A percentile compares a stretch with the other conserved stretches of the same genome.
Conservation (phyloP, 495 filamentous ascomycete genomes). For the Podospora anserina region DNA sequence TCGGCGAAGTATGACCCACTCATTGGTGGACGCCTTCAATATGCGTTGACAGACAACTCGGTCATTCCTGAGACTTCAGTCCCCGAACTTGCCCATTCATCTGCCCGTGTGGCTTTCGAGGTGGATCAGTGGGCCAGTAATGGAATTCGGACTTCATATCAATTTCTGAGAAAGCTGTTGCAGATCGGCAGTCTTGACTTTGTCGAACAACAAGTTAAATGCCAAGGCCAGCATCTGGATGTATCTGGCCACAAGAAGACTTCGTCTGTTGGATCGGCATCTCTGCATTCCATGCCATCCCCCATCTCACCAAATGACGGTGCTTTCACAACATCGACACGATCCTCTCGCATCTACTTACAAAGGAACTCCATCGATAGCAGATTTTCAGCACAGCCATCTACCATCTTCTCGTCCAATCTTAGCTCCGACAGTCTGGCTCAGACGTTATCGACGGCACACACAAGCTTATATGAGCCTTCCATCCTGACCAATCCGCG, state of each 20-base stretch:
- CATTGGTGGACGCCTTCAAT: slow-evolving; percentile 29
- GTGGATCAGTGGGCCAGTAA: slow-evolving; percentile 31
- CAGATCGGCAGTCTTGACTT: slow-evolving; percentile 36
- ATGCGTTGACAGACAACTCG: slow-evolving; percentile 30
- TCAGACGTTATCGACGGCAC: slow-evolving; percentile 26
- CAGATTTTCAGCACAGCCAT: slow-evolving; percentile 19
- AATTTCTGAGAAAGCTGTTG: slow-evolving; percentile 29
- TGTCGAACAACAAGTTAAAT: slow-evolving; percentile 14
- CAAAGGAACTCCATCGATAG: slow-evolving; percentile 25
- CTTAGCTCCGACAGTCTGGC: slow-evolving; percentile 29
- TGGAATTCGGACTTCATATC: slow-evolving; percentile 29
- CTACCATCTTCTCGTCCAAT: slow-evolving; percentile 23
- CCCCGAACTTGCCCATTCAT: slow-evolving; percentile 28
- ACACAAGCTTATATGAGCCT: slow-evolving; percentile 27
- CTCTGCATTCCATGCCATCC: neutral
- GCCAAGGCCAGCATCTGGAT: neutral
- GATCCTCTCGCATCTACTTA: slow-evolving; percentile 9
- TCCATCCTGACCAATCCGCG: slow-evolving; percentile 15
- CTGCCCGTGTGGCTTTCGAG: slow-evolving; percentile 28
- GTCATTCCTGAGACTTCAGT: slow-evolving; percentile 30
- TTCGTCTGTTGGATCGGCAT: neutral
- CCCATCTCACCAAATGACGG: neutral
- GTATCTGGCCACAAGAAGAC: neutral
- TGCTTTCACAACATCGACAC: neutral
- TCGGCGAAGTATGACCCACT: slow-evolving; percentile 34